Conservation (phyloP, 257 asterid species). For the Gentiana straminea region DNA sequence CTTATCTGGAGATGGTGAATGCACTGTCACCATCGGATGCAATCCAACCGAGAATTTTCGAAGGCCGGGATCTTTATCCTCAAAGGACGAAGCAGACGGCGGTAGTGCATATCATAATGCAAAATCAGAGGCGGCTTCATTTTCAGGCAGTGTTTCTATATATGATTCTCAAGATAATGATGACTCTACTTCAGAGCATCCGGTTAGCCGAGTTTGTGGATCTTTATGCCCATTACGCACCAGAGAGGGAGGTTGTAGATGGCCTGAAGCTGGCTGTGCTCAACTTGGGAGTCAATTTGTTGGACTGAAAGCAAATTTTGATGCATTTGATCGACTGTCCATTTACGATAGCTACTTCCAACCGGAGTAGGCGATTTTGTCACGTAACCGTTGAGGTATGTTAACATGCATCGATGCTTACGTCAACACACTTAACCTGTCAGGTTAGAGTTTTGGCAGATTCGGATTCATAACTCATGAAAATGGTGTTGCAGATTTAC, state of each 20-base stretch:
- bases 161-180: conserved; percentile 29
- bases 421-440: conserved; percentile 2
- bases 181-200: conserved; percentile 20
- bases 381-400: conserved; percentile 7
- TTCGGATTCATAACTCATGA: not conserved
- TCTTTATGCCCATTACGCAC: conserved; percentile 67
- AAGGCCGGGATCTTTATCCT: conserved; percentile 31
- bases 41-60: conserved; percentile 52
- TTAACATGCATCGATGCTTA: conserved; percentile 1
- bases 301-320: conserved; percentile 84
- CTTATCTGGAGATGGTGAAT: conserved; percentile 70
- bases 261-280: conserved; percentile 87
- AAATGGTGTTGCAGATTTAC: not conserved
- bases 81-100: conserved; percentile 24
- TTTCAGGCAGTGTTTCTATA: conserved; percentile 14
- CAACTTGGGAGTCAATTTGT: conserved; percentile 76
- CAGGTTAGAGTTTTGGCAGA: conserved; percentile 11
- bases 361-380: conserved; percentile 24
- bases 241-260: conserved; percentile 79
- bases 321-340: conserved; percentile 84
- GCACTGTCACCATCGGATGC: conserved; percentile 60
- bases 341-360: conserved; percentile 73
- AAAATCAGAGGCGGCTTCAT: conserved; percentile 27
- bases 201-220: conserved; percentile 57
- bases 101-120: conserved; percentile 23